Conservation (phyloP, 768 basidiomycete species). For the Pulveroboletus sp. region DNA sequence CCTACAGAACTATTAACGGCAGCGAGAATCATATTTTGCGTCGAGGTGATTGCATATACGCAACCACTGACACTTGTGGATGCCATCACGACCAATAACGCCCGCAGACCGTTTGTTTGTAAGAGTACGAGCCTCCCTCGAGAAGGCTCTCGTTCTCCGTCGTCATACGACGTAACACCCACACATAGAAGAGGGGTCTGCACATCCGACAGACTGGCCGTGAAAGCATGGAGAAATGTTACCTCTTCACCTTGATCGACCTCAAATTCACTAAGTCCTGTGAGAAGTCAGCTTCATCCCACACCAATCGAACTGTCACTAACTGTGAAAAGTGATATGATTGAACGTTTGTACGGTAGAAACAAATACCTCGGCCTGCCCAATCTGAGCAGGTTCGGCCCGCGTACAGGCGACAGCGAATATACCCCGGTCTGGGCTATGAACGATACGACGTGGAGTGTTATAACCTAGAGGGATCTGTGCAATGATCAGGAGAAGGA, state of each 20-base stretch:
- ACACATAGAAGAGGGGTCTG: conserved; percentile 43
- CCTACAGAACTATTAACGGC: conserved; percentile 76
- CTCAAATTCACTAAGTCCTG: conserved; percentile 30
- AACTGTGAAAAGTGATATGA: conserved; percentile 58
- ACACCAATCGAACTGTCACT: conserved; percentile 23
- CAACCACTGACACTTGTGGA: conserved; percentile 54
- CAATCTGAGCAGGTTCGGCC: conserved; percentile 50
- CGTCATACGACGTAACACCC: conserved; percentile 41
- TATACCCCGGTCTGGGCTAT: conserved; percentile 47
- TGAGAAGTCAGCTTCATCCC: conserved; percentile 1
- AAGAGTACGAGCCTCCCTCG: conserved; percentile 62
- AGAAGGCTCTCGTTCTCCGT: conserved; percentile 46
- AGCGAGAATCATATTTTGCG: conserved; percentile 52
- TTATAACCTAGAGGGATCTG: conserved; percentile 71
- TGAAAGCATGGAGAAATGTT: conserved; percentile 42
- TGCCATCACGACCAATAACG: conserved; percentile 33
- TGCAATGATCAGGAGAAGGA: not conserved
- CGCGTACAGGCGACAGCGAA: conserved; percentile 66
- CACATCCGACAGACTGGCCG: conserved; percentile 24
- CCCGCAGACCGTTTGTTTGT: conserved; percentile 23
- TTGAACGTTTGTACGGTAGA: conserved; percentile 67
- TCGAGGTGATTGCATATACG: conserved; percentile 56
- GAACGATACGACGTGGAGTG: conserved; percentile 62
- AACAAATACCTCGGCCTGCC: conserved; percentile 40
- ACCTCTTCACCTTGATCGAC: conserved; percentile 54